Evolutionary conservation across 805 yeast species (phyloP).

Genomic region (Blastobotrys parvus): DNA sequence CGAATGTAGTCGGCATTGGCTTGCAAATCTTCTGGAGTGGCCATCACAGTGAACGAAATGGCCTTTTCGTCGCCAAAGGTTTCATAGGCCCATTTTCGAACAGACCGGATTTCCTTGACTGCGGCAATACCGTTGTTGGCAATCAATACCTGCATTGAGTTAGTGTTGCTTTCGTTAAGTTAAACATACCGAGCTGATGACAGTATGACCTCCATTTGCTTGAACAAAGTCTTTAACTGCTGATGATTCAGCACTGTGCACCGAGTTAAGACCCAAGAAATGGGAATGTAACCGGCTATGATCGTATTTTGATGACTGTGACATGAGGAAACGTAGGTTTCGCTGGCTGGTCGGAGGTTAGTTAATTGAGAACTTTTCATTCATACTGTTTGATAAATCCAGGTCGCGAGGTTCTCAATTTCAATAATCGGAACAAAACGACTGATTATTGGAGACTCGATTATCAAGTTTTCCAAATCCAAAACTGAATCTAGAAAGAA

Average conservation of each 20-base stretch:
- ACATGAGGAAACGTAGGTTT: too few relatives aligned
- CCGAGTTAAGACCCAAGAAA: conserved; percentile 75
- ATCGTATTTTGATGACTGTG: conserved; percentile 16
- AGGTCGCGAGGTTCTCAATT: too few relatives aligned
- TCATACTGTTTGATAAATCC: too few relatives aligned
- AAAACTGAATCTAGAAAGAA: too few relatives aligned
- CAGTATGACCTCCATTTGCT: conserved; percentile 89
- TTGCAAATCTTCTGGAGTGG: conserved; percentile 97
- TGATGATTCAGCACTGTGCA: conserved; percentile 62
- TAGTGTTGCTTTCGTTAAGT: not conserved
- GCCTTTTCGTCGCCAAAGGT: conserved; percentile 96
- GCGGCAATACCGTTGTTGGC: conserved; percentile 99
- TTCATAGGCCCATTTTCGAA: conserved; percentile 98
- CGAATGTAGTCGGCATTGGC: conserved; percentile 97
- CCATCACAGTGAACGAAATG: conserved; percentile 94
- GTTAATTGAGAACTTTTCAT: too few relatives aligned
- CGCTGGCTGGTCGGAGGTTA: too few relatives aligned
- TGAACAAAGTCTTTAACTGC: conserved; percentile 76
- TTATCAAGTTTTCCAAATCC: too few relatives aligned
- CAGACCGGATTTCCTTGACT: conserved; percentile 94
- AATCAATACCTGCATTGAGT: conserved; percentile 49
- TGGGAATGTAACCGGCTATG: conserved; percentile 47
- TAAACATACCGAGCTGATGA: conserved; percentile 51
- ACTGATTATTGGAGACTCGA: too few relatives aligned
- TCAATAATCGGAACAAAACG: too few relatives aligned